Base-by-base conservation (phyloP, 805 yeast genomes). In the Danielozyma ontarioensis region DNA sequence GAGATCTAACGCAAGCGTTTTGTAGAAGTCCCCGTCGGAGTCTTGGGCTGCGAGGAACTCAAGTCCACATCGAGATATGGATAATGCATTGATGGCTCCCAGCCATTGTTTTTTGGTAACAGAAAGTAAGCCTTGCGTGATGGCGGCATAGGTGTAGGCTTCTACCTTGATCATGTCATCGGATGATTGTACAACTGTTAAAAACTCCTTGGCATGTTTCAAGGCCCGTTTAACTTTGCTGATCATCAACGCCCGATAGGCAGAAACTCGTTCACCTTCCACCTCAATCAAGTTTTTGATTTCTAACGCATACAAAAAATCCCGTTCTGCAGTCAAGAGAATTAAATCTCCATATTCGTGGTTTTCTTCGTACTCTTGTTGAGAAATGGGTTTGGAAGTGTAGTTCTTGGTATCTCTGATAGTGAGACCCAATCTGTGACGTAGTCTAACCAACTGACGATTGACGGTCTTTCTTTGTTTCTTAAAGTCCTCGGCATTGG, bases 281-380 rank as follows among this genome's bases (percentile, higher is more conserved):
- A 76, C 68, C 40, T 76, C 85, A 39, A 76, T 55, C 30, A 70
- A 55, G 8, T 72, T 59, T 39, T 74, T 74, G 33, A 78, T 66
- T 55, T 82, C 88, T 53, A 77, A 69, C 1, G 89, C 82, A 45
- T 71, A 75, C 19, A 86, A 67, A 51, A 79, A 63, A 45, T 86
- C 84, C 51, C 96, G 73, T 57, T 93, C 97, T 1, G 83, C 78
- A n/a, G 72, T 70, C 36, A 77, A 64, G 16, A 88, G 61, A n/a
- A 77, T 55, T 17, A 87, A 58, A 25, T 70, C 64, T 22, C 80
- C 90, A 50, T 62, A 76, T 40, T 70, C 62, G 10, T 57, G 53
- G 45, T 84, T 76, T 14, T 54, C 40, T 4, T 59, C 68, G 42
- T 80, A 80, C 36, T 76, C 72, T 5, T 67, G 77, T 0, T 59